Percentiles rank a stretch among this genome's conserved stretches.
Conservation (phyloP, 2,329 filamentous ascomycete genomes). For the Colletotrichum siamense region DNA sequence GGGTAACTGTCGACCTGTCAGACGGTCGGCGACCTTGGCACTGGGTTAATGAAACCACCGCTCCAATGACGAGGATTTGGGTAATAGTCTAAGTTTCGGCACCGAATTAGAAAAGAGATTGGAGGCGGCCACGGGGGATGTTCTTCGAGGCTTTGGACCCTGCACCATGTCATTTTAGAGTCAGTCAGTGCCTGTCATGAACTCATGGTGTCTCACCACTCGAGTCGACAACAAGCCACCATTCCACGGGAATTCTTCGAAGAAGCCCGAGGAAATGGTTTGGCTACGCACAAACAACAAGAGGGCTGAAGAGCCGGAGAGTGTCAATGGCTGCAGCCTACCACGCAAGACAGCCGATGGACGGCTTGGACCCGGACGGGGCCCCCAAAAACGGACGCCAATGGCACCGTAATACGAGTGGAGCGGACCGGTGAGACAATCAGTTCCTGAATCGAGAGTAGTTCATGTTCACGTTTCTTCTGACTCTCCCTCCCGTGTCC, state of each 20-base stretch:
- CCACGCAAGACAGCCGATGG: neutral
- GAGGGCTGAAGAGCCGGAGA: neutral
- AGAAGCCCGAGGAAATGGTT: neutral
- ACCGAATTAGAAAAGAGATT: neutral
- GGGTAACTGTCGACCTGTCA: neutral
- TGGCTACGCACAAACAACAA: neutral
- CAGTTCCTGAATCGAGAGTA: constrained; percentile 10
- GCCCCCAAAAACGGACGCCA: neutral
- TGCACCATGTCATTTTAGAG: neutral
- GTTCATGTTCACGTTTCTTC: neutral
- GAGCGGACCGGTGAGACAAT: constrained; percentile 2
- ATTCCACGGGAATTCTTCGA: neutral
- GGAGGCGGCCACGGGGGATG: neutral
- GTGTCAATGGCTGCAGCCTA: neutral
- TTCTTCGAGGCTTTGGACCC: neutral
- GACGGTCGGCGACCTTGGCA: neutral
- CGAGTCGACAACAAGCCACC: neutral
- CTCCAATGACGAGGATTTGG: neutral
- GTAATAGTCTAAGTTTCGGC: neutral
- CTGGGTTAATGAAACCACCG: neutral
- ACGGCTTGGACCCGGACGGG: neutral
- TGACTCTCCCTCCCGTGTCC: neutral
- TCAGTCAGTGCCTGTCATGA: neutral
- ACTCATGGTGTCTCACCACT: neutral
- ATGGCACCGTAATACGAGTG: neutral